Conservation (phyloP, 2,329 filamentous ascomycete species). For the Hirsutella thompsonii region DNA sequence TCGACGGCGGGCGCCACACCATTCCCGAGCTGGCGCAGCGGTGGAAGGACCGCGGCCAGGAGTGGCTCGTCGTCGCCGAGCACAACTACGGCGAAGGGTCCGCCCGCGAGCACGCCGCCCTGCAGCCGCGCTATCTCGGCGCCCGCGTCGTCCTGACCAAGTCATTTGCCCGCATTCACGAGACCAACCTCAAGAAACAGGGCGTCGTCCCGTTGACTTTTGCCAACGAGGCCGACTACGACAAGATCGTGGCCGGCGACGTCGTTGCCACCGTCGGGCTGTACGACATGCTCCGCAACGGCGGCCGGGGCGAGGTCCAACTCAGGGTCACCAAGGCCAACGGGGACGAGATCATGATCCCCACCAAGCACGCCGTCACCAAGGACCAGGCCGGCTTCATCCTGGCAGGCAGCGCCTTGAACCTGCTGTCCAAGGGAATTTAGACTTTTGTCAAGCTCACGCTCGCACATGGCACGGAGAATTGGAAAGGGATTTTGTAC, state of each 20-base stretch:
- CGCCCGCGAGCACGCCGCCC: conserved; percentile 76
- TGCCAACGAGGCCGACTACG: conserved; percentile 77
- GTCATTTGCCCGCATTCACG: conserved; percentile 83
- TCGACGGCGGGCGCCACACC: conserved; percentile 58
- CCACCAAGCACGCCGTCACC: conserved; percentile 78
- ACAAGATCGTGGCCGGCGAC: conserved; percentile 71
- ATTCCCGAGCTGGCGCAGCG: conserved; percentile 79
- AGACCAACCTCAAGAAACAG: conserved; percentile 96
- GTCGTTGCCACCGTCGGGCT: conserved; percentile 72
- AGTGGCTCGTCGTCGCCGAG: conserved; percentile 93
- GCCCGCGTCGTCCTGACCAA: conserved; percentile 75
- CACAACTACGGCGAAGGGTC: conserved; percentile 95
- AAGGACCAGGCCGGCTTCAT: conserved; percentile 88
- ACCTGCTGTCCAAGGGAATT: conserved; percentile 59
- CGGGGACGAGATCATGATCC: conserved; percentile 55
- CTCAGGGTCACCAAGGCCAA: conserved; percentile 49
- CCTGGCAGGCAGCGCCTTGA: conserved; percentile 84
- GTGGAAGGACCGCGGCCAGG: conserved; percentile 63
- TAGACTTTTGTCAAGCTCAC: conserved; percentile 5
- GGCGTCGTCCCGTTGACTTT: conserved; percentile 92
- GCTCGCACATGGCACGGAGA: neutral
- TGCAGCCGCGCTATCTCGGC: conserved; percentile 84
- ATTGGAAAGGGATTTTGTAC: neutral
- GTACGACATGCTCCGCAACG: conserved; percentile 64
- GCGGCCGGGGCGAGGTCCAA: conserved; percentile 65